phyloP scores from a whole-genome alignment of 495 filamentous ascomycete genomes.

The Neurospora sp. region DNA sequence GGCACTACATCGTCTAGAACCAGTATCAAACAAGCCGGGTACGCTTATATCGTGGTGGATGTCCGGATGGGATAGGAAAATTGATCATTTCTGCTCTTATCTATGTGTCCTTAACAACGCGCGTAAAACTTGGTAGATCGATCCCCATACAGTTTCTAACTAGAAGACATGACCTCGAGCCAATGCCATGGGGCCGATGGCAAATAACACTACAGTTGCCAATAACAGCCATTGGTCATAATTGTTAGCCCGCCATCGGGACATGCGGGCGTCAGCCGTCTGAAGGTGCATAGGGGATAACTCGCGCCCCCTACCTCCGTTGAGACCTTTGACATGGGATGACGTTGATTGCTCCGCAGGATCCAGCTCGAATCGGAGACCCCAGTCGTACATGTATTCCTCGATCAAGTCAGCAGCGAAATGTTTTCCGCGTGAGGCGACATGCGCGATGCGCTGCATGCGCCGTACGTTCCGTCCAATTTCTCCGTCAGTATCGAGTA shows the following conservation, averaged over 20 bases:
- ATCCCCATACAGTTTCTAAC: too few species aligned
- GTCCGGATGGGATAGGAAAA: too few species aligned
- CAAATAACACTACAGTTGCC: background rate
- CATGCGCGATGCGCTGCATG: slow-evolving; percentile 24
- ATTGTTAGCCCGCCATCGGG: slow-evolving; percentile 25
- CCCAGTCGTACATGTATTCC: slow-evolving; percentile 26
- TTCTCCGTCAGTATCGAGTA: slow-evolving; percentile 12
- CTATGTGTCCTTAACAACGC: too few species aligned
- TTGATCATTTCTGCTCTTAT: too few species aligned
- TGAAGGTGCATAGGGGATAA: slow-evolving; percentile 26
- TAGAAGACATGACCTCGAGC: too few species aligned
- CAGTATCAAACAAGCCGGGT: too few species aligned
- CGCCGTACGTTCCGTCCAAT: slow-evolving; percentile 19
- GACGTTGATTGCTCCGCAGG: slow-evolving; percentile 4
- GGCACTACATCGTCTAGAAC: too few species aligned
- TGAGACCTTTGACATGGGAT: slow-evolving; percentile 3
- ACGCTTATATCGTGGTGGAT: too few species aligned
- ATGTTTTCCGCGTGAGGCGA: slow-evolving; percentile 24
- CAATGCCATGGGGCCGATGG: too few species aligned
- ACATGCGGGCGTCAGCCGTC: slow-evolving; percentile 32
- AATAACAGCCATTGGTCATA: slow-evolving; percentile 6
- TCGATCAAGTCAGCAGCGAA: slow-evolving; percentile 29
- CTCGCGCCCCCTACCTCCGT: too few species aligned
- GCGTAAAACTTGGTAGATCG: too few species aligned
- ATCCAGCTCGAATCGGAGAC: slow-evolving; percentile 14